Conservation (phyloP, 495 filamentous ascomycete species). For the Paragyromitra xinjiangensis region DNA sequence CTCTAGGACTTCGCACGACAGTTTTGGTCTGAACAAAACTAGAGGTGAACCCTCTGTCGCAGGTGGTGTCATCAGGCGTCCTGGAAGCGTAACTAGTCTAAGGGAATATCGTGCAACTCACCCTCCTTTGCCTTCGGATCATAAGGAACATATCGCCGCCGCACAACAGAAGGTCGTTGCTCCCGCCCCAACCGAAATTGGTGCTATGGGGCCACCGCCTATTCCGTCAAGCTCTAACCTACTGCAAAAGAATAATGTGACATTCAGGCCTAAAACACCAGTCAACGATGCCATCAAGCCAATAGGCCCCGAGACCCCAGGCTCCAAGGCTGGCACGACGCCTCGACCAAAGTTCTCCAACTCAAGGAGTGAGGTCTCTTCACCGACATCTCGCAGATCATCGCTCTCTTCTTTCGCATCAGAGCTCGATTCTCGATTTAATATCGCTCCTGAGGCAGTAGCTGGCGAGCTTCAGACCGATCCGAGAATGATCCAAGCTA, state of each 20-base stretch:
- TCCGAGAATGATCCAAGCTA: constrained; percentile 98
- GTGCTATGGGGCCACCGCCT: constrained; percentile 83
- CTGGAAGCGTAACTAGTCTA: constrained; percentile 75
- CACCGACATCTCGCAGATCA: constrained; percentile 67
- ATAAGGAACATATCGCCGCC: constrained; percentile 83
- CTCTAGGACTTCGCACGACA: constrained; percentile 54
- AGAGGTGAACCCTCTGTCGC: constrained; percentile 16
- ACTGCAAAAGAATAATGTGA: constrained; percentile 58
- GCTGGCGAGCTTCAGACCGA: constrained; percentile 71
- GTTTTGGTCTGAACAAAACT: constrained; percentile 42
- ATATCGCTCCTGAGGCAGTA: constrained; percentile 66
- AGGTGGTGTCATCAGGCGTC: constrained; percentile 62
- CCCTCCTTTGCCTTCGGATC: constrained; percentile 83
- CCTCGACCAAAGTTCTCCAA: constrained; percentile 65
- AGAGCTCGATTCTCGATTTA: constrained; percentile 89
- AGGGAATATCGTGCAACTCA: constrained; percentile 63
- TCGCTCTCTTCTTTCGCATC: constrained; percentile 95
- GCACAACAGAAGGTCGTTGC: constrained; percentile 63
- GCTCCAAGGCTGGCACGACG: constrained; percentile 65
- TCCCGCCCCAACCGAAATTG: constrained; percentile 57
- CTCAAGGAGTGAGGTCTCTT: constrained; percentile 67
- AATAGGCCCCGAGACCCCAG: constrained; percentile 51
- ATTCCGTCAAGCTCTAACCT: constrained; percentile 81
- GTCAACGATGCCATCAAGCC: constrained; percentile 40
- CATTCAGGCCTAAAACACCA: constrained; percentile 77